Evolutionary conservation across 73 alveolate species (phyloP), one percentile per base, ranked within the genome.

Genomic region (Tetrahymena thermophila): DNA sequence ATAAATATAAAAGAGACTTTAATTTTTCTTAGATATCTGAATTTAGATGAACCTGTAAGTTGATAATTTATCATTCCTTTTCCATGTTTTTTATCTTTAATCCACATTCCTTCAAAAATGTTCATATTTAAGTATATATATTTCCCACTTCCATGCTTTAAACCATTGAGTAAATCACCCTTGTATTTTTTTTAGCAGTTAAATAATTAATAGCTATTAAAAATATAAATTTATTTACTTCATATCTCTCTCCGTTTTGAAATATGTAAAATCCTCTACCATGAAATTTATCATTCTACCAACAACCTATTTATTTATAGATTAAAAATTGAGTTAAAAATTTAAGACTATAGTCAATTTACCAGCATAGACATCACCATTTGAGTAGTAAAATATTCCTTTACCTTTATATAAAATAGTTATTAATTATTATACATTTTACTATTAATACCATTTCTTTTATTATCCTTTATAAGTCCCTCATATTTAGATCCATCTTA

Each of bases 1-100:
- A 44, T 83, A 11, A 9, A 11, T 42, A 42, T 9, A 42, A 71
- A 93, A n/a, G 85, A 85, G 85, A 95, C 94, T 21, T 93, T 84
- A 56, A 98, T 98, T 93, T 84, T 93, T 93, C 98, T 98, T 93
- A 83, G 95, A 44, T 95, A 97, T 9, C 94, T 56, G 44, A 96
- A 96, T 84, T 97, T 94, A 35, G 40, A 35, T 34, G 38, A 96
- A 96, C 97, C 93, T 94, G 96, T 94, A 94, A 96, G 55, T 94
- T 93, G 38, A 56, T 94, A 96, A 7, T 71, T 34, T 28, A 96
- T 84, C 14, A 37, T 84, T 35, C 97, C 97, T 71, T 84, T 28
- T 35, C 96, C 96, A 56, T 94, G 94, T 50, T 93, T 94, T 94
- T 96, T 95, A 85, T 94, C 96, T 34, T 96, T 94, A n/a, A 34